Conservation (phyloP, 2,329 filamentous ascomycete genomes). For the Magnaporthales sp. region DNA sequence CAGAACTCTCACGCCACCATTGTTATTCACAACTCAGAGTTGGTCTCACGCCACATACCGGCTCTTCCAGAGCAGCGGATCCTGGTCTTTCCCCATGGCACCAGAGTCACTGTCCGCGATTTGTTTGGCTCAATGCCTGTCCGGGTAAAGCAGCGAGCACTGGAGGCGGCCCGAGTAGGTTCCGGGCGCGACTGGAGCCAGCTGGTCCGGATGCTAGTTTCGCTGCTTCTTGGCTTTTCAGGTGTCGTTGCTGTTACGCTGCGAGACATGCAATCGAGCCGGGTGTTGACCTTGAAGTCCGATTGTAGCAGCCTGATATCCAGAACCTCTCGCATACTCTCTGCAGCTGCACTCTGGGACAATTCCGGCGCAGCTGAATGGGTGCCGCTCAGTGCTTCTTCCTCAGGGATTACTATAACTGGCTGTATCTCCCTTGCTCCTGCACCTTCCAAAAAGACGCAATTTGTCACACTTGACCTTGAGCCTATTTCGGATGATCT, state of each 20-base stretch:
- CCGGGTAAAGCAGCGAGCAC: constrained; percentile 68
- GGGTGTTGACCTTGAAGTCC: background rate
- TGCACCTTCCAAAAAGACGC: constrained; percentile 59
- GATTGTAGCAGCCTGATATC: background rate
- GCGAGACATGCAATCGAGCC: constrained; percentile 32
- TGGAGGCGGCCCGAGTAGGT: constrained; percentile 38
- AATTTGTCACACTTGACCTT: constrained; percentile 77
- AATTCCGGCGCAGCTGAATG: constrained; percentile 46
- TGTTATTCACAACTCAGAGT: constrained; percentile 59
- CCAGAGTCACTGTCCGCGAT: constrained; percentile 65
- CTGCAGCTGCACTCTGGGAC: constrained; percentile 57
- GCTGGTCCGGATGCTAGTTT: constrained; percentile 49
- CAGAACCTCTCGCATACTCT: constrained; percentile 41
- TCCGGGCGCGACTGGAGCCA: constrained; percentile 57
- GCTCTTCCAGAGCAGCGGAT: constrained; percentile 50
- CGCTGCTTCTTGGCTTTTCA: constrained; percentile 64
- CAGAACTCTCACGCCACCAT: constrained; percentile 56
- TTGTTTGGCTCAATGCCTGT: constrained; percentile 89
- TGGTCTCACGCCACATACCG: constrained; percentile 56
- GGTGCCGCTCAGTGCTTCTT: constrained; percentile 62
- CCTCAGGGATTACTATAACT: constrained; percentile 49
- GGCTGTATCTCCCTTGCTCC: constrained; percentile 67
- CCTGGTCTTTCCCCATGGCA: constrained; percentile 55
- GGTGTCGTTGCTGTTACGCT: constrained; percentile 46
- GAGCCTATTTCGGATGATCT: constrained; percentile 49